Conservation (phyloP, 2,329 filamentous ascomycete species). For the Diplodia scrobiculata region DNA sequence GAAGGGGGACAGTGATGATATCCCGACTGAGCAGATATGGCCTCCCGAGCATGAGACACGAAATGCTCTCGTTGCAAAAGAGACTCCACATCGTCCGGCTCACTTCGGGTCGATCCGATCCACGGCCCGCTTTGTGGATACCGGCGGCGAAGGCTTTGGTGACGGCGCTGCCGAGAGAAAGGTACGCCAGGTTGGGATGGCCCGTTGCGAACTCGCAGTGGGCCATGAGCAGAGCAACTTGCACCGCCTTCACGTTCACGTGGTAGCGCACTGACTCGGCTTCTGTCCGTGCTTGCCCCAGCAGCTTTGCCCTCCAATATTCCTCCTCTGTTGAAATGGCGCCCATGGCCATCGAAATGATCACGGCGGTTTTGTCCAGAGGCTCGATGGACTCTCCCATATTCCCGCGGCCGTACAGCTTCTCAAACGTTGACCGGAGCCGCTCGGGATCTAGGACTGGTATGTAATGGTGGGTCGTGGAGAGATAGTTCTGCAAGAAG, state of each 20-base stretch:
- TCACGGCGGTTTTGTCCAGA: neutral
- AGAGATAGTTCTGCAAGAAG: conserved; percentile 14
- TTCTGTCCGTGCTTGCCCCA: conserved; percentile 10
- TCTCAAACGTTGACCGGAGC: neutral
- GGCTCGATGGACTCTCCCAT: neutral
- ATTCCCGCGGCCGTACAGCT: neutral
- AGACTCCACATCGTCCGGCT: conserved; percentile 4
- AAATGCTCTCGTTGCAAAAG: conserved; percentile 19
- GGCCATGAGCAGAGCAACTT: conserved; percentile 5
- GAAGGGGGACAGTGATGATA: neutral
- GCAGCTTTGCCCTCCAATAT: conserved; percentile 1
- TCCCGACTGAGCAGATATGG: neutral
- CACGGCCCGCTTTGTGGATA: neutral
- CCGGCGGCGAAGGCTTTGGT: conserved; percentile 8
- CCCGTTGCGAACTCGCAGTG: conserved; percentile 21
- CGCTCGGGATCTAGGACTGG: conserved; percentile 10
- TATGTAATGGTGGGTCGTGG: neutral
- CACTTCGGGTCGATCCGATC: neutral
- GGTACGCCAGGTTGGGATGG: conserved; percentile 4
- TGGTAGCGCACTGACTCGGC: conserved; percentile 1
- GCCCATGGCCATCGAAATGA: conserved; percentile 21
- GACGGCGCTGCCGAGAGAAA: conserved; percentile 6
- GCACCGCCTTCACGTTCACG: conserved; percentile 16
- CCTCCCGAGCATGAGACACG: conserved; percentile 4
- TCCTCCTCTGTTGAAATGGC: conserved; percentile 1